These are phyloP conservation scores for Actinomucor elegans DNA, from an alignment of 371 early-diverging fungal species.

Conservation along the genomic window DNA sequence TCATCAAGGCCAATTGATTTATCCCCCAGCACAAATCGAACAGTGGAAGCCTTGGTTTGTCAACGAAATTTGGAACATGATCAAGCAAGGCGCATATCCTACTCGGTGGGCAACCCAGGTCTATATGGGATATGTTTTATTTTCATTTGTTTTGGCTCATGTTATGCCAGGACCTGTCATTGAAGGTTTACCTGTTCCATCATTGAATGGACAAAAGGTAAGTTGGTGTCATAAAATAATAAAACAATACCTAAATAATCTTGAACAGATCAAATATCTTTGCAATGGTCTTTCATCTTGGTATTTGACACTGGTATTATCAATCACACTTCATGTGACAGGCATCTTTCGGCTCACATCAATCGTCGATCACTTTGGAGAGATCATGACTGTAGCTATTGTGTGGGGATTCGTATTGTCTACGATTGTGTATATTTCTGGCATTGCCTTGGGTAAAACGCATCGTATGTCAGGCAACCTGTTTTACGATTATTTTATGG, in stretches of 20 bases:
- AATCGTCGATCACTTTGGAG: conserved; percentile 65
- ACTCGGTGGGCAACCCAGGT: conserved; percentile 57
- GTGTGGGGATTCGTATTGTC: conserved; percentile 58
- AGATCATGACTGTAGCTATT: conserved; percentile 62
- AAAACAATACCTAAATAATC: neutral
- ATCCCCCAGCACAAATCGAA: conserved; percentile 38
- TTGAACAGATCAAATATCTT: conserved; percentile 51
- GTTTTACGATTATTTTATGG: conserved; percentile 81
- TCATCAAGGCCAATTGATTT: conserved; percentile 60
- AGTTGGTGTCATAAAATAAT: neutral
- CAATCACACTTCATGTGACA: conserved; percentile 50
- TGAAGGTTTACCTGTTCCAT: conserved; percentile 70
- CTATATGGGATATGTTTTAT: conserved; percentile 64
- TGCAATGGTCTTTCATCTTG: conserved; percentile 65
- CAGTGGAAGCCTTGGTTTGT: conserved; percentile 42
- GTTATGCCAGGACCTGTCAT: conserved; percentile 71
- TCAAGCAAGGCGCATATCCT: conserved; percentile 52
- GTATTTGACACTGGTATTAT: conserved; percentile 49
- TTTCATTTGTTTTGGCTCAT: conserved; percentile 59
- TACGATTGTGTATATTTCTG: conserved; percentile 34
- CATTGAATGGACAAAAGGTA: conserved; percentile 56
- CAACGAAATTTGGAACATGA: conserved; percentile 44
- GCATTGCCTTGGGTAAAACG: conserved; percentile 29
- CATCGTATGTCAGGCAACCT: conserved; percentile 72
- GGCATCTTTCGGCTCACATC: conserved; percentile 51